phyloP scores from a whole-genome alignment of 192 early-diverging fungal genomes.

The Gaertneriomyces semiglobifer region DNA sequence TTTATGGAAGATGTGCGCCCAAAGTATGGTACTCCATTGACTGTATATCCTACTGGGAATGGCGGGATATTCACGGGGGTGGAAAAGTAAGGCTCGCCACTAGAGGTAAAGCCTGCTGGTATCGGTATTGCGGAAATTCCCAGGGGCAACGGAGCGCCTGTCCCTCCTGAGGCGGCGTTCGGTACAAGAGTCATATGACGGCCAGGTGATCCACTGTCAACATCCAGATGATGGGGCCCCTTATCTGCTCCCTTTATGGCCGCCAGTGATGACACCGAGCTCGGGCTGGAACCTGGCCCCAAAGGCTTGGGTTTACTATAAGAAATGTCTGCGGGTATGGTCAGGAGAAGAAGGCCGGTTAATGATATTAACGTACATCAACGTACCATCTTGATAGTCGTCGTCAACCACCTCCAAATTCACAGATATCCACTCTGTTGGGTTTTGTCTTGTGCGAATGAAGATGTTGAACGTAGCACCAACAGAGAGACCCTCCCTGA shows the following conservation, averaged over 20 bases:
- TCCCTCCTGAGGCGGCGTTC: not conserved
- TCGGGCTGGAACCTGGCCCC: conserved; percentile 13
- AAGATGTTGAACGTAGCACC: conserved; percentile 56
- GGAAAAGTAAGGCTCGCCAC: conserved; percentile 55
- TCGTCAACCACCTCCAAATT: conserved; percentile 58
- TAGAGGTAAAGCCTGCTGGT: conserved; percentile 45
- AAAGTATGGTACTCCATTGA: conserved; percentile 47
- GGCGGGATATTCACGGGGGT: conserved; percentile 49
- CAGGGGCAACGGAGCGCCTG: not conserved
- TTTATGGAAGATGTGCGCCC: conserved; percentile 47
- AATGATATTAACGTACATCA: too few species aligned
- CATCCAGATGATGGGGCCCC: too few species aligned
- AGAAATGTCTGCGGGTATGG: conserved; percentile 13
- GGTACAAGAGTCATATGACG: too few species aligned
- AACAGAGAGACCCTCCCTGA: conserved; percentile 22
- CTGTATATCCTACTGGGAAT: conserved; percentile 49
- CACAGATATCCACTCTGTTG: conserved; percentile 49
- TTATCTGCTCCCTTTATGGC: conserved; percentile 20
- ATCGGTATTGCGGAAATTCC: conserved; percentile 25
- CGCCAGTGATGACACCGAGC: conserved; percentile 28
- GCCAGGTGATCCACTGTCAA: too few species aligned
- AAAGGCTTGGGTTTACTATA: conserved; percentile 27
- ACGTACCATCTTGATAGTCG: conserved; percentile 52
- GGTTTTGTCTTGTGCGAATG: conserved; percentile 34
- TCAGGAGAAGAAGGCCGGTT: not conserved